These are phyloP conservation scores for Inga laurina DNA, from an alignment of 306 rosid species.

Conservation along the genomic window DNA sequence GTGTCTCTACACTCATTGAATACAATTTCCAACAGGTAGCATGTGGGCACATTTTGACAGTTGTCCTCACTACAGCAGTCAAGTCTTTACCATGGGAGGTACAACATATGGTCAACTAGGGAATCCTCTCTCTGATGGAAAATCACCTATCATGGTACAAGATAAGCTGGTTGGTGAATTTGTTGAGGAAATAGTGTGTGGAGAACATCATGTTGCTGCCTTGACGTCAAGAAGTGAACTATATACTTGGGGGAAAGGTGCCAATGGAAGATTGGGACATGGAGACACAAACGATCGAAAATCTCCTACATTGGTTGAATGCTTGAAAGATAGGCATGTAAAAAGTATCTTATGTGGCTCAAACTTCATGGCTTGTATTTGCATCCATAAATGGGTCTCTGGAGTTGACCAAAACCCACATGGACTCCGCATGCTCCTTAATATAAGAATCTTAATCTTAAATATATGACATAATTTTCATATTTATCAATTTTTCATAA, in stretches of 20 bases:
- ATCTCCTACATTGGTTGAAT: constrained; percentile 80
- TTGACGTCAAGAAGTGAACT: constrained; percentile 94
- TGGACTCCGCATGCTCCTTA: too few species aligned
- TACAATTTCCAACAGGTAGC: constrained; percentile 83
- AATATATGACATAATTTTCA: too few species aligned
- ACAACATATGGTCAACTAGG: constrained; percentile 82
- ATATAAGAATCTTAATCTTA: too few species aligned
- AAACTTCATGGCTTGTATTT: constrained; percentile 76
- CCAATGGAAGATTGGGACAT: constrained; percentile 93
- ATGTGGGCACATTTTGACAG: constrained; percentile 82
- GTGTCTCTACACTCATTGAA: constrained; percentile 82
- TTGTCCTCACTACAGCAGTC: constrained; percentile 88
- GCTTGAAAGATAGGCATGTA: constrained; percentile 81
- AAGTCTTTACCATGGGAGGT: constrained; percentile 84
- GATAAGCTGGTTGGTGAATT: constrained; percentile 83
- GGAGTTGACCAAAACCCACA: constrained; percentile 80
- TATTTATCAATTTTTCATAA: too few species aligned
- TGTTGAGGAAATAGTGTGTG: constrained; percentile 92
- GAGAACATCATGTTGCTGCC: constrained; percentile 76
- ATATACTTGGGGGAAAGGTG: constrained; percentile 95
- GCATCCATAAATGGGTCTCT: constrained; percentile 92
- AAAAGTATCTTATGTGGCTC: constrained; percentile 85
- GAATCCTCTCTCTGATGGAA: constrained; percentile 80
- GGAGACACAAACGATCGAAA: constrained; percentile 74
- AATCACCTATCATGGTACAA: constrained; percentile 71